These are phyloP conservation scores for Talaromyces adpressus DNA, from an alignment of 495 filamentous ascomycete genomes.

Conservation along the genomic window DNA sequence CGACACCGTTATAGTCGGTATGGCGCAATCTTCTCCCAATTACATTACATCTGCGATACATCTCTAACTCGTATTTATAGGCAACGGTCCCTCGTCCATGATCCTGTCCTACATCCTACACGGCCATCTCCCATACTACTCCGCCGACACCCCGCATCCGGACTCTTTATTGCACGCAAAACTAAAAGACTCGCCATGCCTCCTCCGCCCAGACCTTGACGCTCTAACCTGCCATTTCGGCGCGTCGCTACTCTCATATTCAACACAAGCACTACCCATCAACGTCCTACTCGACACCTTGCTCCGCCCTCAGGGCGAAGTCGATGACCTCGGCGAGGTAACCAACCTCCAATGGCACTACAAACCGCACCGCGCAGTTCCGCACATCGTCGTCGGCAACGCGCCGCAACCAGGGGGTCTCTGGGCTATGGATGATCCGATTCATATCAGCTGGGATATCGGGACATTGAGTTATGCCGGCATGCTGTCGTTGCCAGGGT, in stretches of 20 bases:
- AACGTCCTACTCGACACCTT: slow-evolving; percentile 61
- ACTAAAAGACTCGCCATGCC: slow-evolving; percentile 31
- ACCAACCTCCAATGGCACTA: slow-evolving; percentile 52
- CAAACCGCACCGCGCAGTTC: slow-evolving; percentile 43
- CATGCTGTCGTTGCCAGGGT: slow-evolving; percentile 58
- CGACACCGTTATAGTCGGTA: slow-evolving; percentile 44
- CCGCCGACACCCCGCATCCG: slow-evolving; percentile 46
- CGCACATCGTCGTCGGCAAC: slow-evolving; percentile 53
- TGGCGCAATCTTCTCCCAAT: slow-evolving; percentile 15
- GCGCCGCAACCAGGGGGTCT: slow-evolving; percentile 51
- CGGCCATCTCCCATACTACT: slow-evolving; percentile 56
- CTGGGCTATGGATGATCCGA: slow-evolving; percentile 51
- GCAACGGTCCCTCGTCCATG: slow-evolving; percentile 61
- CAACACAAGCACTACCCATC: slow-evolving; percentile 56
- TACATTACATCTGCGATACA: not conserved
- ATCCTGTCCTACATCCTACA: slow-evolving; percentile 63
- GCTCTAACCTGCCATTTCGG: slow-evolving; percentile 54
- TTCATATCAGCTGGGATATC: slow-evolving; percentile 49
- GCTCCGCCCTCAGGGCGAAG: slow-evolving; percentile 56
- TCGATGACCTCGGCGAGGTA: slow-evolving; percentile 39
- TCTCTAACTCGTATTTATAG: slow-evolving; percentile 18
- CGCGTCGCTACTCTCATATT: slow-evolving; percentile 55
- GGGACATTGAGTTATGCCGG: slow-evolving; percentile 59
- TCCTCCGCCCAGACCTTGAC: slow-evolving; percentile 37
- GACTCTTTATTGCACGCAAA: slow-evolving; percentile 54